phyloP scores from a whole-genome alignment of 352 stramenopile species.

The Globisporangium splendens region DNA sequence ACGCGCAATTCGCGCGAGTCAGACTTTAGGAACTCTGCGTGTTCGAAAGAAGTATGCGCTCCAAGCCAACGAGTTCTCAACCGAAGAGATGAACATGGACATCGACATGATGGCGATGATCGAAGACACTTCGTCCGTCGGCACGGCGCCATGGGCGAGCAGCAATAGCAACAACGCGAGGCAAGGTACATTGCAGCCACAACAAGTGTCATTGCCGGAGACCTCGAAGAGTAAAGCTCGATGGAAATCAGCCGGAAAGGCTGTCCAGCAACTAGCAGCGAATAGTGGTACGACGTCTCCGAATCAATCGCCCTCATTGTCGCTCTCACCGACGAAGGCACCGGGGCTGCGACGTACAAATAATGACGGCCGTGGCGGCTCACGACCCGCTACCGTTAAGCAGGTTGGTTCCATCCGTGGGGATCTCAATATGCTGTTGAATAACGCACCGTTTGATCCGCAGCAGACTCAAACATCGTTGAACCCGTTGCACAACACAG shows the following conservation, averaged over 20 bases:
- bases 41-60: constrained; percentile 36
- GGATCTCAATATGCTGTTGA: constrained; percentile 24
- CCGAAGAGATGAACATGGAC: constrained; percentile 33
- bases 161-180: constrained; percentile 9
- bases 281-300: neutral
- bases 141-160: constrained; percentile 7
- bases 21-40: constrained; percentile 36
- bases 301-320: neutral
- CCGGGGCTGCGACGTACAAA: neutral
- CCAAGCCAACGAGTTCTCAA: constrained; percentile 32
- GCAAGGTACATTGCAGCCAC: neutral
- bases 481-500: neutral
- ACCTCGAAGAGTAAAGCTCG: constrained; percentile 11
- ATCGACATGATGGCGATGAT: constrained; percentile 32
- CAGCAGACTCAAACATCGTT: constrained; percentile 7
- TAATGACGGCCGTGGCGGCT: neutral
- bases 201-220: neutral
- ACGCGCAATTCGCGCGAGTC: constrained; percentile 47
- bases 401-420: constrained; percentile 34
- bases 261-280: neutral
- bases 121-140: constrained; percentile 15
- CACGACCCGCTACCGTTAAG: constrained; percentile 10
- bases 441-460: constrained; percentile 10
- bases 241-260: constrained; percentile 7
- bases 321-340: neutral